Base-by-base conservation (phyloP, 2,329 filamentous ascomycete species). In the Pseudocercospora ulei region DNA sequence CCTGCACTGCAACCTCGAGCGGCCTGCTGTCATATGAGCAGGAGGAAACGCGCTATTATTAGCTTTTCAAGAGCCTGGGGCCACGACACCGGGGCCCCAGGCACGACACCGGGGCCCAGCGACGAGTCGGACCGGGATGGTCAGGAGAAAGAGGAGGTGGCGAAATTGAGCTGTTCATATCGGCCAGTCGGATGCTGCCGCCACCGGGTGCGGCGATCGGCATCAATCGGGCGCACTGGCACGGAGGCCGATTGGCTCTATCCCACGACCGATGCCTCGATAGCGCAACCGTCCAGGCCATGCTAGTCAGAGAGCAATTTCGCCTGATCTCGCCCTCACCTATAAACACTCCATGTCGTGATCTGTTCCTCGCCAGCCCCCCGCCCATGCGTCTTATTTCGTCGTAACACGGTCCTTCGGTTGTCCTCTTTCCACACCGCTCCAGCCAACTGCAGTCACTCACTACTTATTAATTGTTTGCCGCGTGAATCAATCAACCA, bases 401-500 rank as follows among this genome's bases (percentile, higher is more conserved):
- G 34, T 39, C 35, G 38, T 36, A 46, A 38, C 40, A 44, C 41
- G 46, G 48, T 46, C 48, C 48, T 45, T 35, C 48, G 48, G 46
- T 49, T 43, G 43, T 49, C 48, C 48, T 49, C 30, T 49, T 46
- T 39, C 49, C 47, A 27, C 29, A 30, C 42, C 33, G 13, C 28
- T 40, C 35, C 30, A 22, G 31, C 19, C 40, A 44, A 23, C 33
- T 39, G 13, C 39, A 43, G 35, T 43, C 43, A 43, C 35, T 50
- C 47, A 39, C 39, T 46, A 22, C 16, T 35, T 29, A 22, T 44
- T 37, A 26, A 20, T 42, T 41, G n/a, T 43, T 27, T 27, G 13
- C 41, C 26, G 22, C 23, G n/a, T n/a, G n/a, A n/a, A n/a, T n/a
- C n/a, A n/a, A n/a, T n/a, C 30, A 22, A 33, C 23, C 30, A 33